Percentiles rank a stretch among this genome's conserved stretches.
These are phyloP conservation scores for Candida corydali DNA, from an alignment of 805 yeast species.

Conservation along the genomic window DNA sequence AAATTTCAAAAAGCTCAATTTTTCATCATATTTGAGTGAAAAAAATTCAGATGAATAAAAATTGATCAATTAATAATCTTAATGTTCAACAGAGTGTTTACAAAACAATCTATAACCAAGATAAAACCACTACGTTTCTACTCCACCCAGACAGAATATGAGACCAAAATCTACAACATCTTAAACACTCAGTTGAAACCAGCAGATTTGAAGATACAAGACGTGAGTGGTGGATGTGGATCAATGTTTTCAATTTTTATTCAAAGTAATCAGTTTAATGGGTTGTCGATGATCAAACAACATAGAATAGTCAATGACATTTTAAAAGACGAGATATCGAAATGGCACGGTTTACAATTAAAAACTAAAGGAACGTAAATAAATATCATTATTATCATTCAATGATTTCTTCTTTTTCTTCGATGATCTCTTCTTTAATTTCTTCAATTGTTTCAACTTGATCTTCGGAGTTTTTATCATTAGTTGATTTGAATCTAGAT, in stretches of 20 bases:
- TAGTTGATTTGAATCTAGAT: conserved; percentile 29
- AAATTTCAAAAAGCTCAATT: no score
- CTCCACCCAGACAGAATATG: conserved; percentile 42
- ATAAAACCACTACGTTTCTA: neutral
- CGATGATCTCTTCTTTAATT: conserved; percentile 68
- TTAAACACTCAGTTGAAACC: conserved; percentile 60
- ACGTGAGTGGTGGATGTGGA: conserved; percentile 93
- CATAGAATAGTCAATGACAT: conserved; percentile 83
- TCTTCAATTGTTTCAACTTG: conserved; percentile 63
- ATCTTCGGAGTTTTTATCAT: conserved; percentile 42
- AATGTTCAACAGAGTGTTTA: neutral
- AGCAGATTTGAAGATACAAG: conserved; percentile 59
- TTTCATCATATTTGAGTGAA: no score
- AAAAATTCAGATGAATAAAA: neutral
- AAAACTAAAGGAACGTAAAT: conserved; percentile 47
- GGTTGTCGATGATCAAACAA: conserved; percentile 81
- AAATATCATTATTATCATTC: conserved; percentile 27
- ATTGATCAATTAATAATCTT: neutral
- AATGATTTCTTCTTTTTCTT: conserved; percentile 67
- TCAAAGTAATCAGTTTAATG: conserved; percentile 70
- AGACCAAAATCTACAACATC: conserved; percentile 55
- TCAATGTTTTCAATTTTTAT: conserved; percentile 92
- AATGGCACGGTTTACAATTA: conserved; percentile 95
- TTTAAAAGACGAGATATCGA: conserved; percentile 75
- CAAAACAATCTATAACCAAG: neutral